Conservation (phyloP, 1,139 yeast genomes). For the Kodamaea arcana region DNA sequence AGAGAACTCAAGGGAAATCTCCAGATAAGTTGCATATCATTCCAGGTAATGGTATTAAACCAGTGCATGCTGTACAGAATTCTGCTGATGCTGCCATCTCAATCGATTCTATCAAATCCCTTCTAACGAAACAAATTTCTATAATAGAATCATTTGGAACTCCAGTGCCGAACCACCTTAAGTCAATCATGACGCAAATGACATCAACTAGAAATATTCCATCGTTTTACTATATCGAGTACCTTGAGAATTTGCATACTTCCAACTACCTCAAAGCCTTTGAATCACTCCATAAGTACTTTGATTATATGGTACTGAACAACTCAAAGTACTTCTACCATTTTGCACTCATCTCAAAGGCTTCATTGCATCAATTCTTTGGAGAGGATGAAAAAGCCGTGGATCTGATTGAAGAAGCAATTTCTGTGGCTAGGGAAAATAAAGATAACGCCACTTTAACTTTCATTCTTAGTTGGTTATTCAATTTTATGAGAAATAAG, state of each 20-base stretch:
- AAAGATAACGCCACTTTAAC: conserved; percentile 72
- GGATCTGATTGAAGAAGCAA: conserved; percentile 81
- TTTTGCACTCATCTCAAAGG: conserved; percentile 75
- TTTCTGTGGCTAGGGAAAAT: conserved; percentile 82
- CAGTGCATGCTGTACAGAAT: no score
- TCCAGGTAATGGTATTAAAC: no score
- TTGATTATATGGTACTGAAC: conserved; percentile 79
- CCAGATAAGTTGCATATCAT: no score
- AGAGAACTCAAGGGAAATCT: no score
- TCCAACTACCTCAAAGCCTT: conserved; percentile 74
- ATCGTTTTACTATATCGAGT: conserved; percentile 59
- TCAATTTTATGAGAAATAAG: conserved; percentile 62
- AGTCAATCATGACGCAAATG: conserved; percentile 44
- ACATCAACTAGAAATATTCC: conserved; percentile 47
- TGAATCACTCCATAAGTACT: conserved; percentile 71
- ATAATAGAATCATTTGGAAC: conserved; percentile 53
- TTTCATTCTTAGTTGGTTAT: conserved; percentile 76
- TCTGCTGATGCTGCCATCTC: conserved; percentile 33
- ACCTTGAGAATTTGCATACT: conserved; percentile 56
- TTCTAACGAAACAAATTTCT: conserved; percentile 56
- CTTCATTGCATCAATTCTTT: conserved; percentile 73
- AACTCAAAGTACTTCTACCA: conserved; percentile 67
- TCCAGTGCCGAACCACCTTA: conserved; percentile 45
- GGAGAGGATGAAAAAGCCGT: conserved; percentile 73
- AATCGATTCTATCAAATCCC: conserved; percentile 47